A percentile compares a stretch with the other conserved stretches of the same genome.
Conservation (phyloP, 129 eudicot species). For the Helianthus annuus region DNA sequence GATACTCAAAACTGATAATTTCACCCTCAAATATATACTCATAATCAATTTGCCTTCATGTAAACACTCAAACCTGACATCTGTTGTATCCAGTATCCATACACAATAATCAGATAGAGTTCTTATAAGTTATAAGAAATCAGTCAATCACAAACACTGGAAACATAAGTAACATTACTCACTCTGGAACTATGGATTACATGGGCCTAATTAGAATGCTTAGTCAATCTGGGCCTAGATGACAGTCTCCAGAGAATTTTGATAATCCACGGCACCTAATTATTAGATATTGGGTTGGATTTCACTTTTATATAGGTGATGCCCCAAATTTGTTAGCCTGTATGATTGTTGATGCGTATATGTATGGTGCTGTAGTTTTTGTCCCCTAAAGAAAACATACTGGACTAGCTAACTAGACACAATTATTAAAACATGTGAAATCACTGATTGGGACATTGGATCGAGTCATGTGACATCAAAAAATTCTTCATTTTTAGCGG, state of each 20-base stretch:
- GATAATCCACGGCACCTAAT: not conserved
- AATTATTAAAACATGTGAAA: too few relatives aligned
- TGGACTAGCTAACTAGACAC: not conserved
- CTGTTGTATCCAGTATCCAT: not conserved
- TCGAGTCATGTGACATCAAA: too few relatives aligned
- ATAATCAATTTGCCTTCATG: slow-evolving; percentile 9
- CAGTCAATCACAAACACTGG: not conserved
- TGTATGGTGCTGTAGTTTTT: not conserved
- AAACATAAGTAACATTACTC: not conserved
- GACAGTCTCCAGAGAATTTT: not conserved
- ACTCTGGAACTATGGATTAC: not conserved
- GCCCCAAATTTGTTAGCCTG: slow-evolving; percentile 5
- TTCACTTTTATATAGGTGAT: not conserved
- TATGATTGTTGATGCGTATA: slow-evolving; percentile 6
- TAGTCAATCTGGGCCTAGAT: slow-evolving; percentile 6
- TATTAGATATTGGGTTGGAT: not conserved
- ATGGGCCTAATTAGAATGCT: not conserved
- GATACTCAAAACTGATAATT: not conserved
- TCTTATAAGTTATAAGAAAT: not conserved
- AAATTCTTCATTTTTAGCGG: too few relatives aligned
- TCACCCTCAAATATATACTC: not conserved
- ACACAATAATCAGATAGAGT: not conserved
- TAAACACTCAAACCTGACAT: not conserved
- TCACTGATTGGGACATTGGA: too few relatives aligned
- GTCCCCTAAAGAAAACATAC: not conserved